Percentiles rank a stretch among this genome's conserved stretches.
These are phyloP conservation scores for Crithidia thermophila DNA, from an alignment of 208 protist genomes.

Conservation along the genomic window DNA sequence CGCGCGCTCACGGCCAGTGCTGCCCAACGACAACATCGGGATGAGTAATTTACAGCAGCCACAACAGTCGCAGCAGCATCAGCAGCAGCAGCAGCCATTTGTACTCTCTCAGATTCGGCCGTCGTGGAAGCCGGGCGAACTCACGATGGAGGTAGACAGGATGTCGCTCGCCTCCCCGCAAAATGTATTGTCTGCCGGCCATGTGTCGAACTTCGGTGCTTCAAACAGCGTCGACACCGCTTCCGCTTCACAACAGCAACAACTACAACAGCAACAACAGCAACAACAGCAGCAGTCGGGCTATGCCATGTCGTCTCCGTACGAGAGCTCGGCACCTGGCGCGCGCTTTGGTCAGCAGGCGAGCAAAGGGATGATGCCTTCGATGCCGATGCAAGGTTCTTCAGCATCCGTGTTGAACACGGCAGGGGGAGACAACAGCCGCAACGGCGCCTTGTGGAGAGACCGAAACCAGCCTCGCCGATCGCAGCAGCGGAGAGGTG, in stretches of 20 bases:
- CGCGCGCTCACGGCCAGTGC: neutral
- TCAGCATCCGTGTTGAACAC: no score
- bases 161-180: constrained; percentile 12
- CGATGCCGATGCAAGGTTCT: no score
- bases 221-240: no score
- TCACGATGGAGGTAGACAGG: constrained; percentile 25
- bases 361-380: no score
- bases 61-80: constrained; percentile 7
- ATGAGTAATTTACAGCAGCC: neutral
- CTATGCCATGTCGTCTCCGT: no score
- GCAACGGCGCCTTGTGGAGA: no score
- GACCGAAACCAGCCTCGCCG: no score
- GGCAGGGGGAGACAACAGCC: no score
- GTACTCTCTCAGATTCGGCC: neutral
- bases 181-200: no score
- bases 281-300: constrained; percentile 5
- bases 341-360: no score
- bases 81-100: neutral
- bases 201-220: neutral
- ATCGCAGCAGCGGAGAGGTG: no score
- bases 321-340: no score
- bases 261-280: constrained; percentile 7
- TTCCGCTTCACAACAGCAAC: neutral
- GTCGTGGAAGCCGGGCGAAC: constrained; percentile 7
- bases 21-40: neutral